Conservation (phyloP, 140 eudicot genomes). For the Flaveria floridana region DNA sequence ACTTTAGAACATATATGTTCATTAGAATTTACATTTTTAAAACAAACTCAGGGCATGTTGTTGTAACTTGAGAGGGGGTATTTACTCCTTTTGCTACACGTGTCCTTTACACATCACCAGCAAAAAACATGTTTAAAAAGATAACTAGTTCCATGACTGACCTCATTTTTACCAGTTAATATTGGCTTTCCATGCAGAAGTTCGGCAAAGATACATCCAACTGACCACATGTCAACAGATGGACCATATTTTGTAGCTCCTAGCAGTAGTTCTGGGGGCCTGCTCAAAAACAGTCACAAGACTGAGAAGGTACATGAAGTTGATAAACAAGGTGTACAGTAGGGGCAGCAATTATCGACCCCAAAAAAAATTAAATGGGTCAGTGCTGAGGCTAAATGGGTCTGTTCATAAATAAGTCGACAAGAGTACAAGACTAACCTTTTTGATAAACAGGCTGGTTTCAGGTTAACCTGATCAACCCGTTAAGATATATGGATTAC, state of each 20-base stretch:
- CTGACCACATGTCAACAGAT: slow-evolving; percentile 99
- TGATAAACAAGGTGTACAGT: slow-evolving; percentile 17
- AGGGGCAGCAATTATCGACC: background rate
- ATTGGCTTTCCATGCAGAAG: slow-evolving; percentile 85
- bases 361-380: background rate
- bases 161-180: slow-evolving; percentile 94
- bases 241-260: slow-evolving; percentile 98
- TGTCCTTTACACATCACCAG: background rate
- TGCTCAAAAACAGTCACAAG: slow-evolving; percentile 36
- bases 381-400: background rate
- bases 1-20: slow-evolving; percentile 21
- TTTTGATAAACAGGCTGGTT: background rate
- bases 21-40: background rate
- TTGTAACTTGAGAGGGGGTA: background rate
- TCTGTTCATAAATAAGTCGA: background rate
- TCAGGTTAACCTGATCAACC: background rate
- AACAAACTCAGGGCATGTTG: background rate
- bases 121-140: background rate
- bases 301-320: slow-evolving; percentile 16
- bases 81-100: background rate
- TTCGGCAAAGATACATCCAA: slow-evolving; percentile 97
- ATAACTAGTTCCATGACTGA: slow-evolving; percentile 28
- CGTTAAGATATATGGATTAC: background rate
- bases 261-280: slow-evolving; percentile 96
- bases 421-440: background rate